Percentiles rank a stretch among this genome's conserved stretches.
Evolutionary conservation across 176 grass and related monocot species (phyloP).

Genomic region (Oryza australiensis): DNA sequence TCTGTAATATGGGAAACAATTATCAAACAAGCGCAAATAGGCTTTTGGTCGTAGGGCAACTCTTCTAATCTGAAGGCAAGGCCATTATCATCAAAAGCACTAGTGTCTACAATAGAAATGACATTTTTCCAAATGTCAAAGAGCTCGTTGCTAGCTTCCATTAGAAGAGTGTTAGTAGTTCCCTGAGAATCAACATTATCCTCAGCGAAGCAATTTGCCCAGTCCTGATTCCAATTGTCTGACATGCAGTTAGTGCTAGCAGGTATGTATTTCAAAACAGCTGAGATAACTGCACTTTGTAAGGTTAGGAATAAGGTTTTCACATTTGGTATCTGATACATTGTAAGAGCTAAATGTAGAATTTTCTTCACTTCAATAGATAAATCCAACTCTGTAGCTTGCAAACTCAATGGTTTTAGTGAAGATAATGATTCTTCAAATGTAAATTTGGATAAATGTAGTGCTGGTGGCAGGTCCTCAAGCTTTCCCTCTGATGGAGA

Average conservation of each 20-base stretch:
- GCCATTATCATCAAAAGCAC: constrained; percentile 31
- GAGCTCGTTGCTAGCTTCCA: constrained; percentile 58
- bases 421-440: constrained; percentile 72
- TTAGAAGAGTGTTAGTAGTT: constrained; percentile 38
- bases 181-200: constrained; percentile 38
- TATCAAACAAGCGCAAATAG: constrained; percentile 64
- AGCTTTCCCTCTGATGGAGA: constrained; percentile 91
- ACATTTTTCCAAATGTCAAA: constrained; percentile 63
- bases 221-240: constrained; percentile 51
- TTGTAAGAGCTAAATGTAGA: constrained; percentile 64
- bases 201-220: constrained; percentile 10
- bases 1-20: constrained; percentile 69
- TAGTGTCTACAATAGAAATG: constrained; percentile 33
- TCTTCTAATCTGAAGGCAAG: constrained; percentile 39
- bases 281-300: constrained; percentile 59
- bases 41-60: constrained; percentile 53
- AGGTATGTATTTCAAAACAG: constrained; percentile 57
- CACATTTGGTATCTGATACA: constrained; percentile 52
- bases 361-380: constrained; percentile 67
- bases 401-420: constrained; percentile 65
- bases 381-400: constrained; percentile 53
- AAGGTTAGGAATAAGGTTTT: constrained; percentile 63
- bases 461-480: constrained; percentile 87
- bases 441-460: constrained; percentile 64
- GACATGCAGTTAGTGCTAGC: constrained; percentile 38